Percentiles rank a stretch among this genome's conserved stretches.
Conservation (phyloP, 768 basidiomycete genomes). For the Agrocybe chaxingu region DNA sequence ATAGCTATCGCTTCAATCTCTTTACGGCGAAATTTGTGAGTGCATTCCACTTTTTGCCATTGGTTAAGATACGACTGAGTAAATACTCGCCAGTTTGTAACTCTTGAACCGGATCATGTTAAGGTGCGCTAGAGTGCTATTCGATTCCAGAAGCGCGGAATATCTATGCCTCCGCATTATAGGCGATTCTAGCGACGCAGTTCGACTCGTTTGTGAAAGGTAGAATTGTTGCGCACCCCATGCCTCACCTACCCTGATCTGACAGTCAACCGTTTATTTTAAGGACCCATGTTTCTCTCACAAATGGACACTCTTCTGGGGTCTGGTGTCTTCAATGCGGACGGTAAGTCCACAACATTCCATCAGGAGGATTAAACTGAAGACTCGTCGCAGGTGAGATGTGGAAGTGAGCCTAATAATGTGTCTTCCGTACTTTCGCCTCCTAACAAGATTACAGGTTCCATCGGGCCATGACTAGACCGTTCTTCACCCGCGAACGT, state of each 20-base stretch:
- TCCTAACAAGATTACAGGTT: constrained; percentile 30
- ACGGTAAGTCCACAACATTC: constrained; percentile 3
- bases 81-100: constrained; percentile 13
- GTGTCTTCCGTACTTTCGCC: too few species aligned
- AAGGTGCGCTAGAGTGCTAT: constrained; percentile 1
- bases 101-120: constrained; percentile 15
- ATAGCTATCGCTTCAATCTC: too few species aligned
- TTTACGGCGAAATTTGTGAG: too few species aligned
- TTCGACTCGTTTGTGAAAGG: constrained; percentile 41
- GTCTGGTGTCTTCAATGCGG: constrained; percentile 5
- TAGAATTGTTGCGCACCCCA: not conserved
- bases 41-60: too few species aligned
- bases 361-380: not conserved
- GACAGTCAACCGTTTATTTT: too few species aligned
- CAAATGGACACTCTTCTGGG: constrained; percentile 1
- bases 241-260: too few species aligned
- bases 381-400: constrained; percentile 35
- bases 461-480: constrained; percentile 64
- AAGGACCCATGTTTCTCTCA: not conserved
- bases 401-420: constrained; percentile 48
- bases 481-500: constrained; percentile 61
- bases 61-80: too few species aligned
- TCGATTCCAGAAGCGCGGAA: not conserved
- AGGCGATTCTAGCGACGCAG: constrained; percentile 15
- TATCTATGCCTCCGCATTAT: not conserved